Evolutionary conservation across 1,139 yeast species (phyloP), one percentile per base, ranked within the genome.

Genomic region (Protomyces lactucae-debilis): DNA sequence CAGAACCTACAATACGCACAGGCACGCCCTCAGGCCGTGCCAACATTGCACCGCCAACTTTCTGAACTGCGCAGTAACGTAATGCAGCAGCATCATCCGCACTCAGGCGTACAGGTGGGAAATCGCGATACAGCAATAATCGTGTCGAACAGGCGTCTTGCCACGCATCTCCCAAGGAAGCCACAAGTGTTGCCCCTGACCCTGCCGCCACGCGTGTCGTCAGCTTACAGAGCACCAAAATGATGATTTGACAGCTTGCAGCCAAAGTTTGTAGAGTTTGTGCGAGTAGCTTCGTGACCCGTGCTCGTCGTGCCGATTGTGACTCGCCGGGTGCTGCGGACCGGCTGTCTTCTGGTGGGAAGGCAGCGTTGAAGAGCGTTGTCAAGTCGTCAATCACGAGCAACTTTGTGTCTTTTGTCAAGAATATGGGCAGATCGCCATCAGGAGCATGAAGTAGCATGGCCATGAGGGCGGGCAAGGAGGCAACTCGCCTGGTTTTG

Each of bases 341-440:
- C 12, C 28, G 25, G 18, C 12, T 16, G 0, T 43, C 48, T 54
- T 64, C 65, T 5, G 65, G 55, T 8, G 65, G 64, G 40, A 64
- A 64, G 12, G 65, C 65, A 18, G 65, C 59, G 43, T 39, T 64
- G 37, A 48, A 54, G 10, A 60, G 51, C 21, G 65, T 64, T 39
- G 65, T 55, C 59, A 64, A 23, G 18, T 64, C 65, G 43, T 64
- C 65, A 14, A 64, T 52, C 28, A 64, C 60, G 51, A 64, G 57
- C 23, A 64, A 43, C 10, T 43, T 40, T n/a, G 57, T 57, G 14
- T 57, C 60, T 25, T 21, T 28, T 21, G 52, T 32, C 28, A 64
- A 16, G 36, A 43, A 16, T 8, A 35, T 43, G 2, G 43, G 28
- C 32, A 43, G 21, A 21, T 25, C 23, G 14, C 43, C 35, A 6